A percentile compares a stretch with the other conserved stretches of the same genome.
phyloP scores from a whole-genome alignment of 2,329 filamentous ascomycete genomes.

The Lasiodiplodia sp. region DNA sequence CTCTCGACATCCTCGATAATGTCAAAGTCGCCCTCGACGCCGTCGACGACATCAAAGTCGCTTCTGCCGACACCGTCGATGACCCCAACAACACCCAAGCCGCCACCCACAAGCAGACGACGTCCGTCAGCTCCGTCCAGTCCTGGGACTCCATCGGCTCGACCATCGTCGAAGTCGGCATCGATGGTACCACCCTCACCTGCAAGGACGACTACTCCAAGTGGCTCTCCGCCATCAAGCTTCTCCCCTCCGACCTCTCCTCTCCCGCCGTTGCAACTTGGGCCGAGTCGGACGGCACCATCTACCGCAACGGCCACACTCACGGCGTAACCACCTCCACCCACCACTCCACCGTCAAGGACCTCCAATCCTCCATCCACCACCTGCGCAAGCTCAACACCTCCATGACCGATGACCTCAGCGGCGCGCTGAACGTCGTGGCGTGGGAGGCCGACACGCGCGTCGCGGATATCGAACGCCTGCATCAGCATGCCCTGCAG shows the following conservation, averaged over 20 bases:
- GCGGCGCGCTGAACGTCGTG: not conserved
- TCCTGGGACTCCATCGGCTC: not conserved
- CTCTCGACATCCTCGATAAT: no score
- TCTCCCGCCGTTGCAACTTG: not conserved
- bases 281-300: not conserved
- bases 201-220: not conserved
- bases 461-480: not conserved
- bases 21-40: no score
- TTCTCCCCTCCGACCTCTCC: not conserved
- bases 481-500: not conserved
- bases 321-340: not conserved
- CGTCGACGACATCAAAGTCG: no score
- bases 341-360: not conserved
- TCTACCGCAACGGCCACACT: conserved; percentile 1
- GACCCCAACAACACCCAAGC: no score
- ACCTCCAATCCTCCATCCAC: not conserved
- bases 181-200: not conserved
- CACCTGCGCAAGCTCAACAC: not conserved
- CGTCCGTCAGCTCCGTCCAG: not conserved
- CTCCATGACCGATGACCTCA: not conserved
- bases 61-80: no score
- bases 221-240: not conserved
- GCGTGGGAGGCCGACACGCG: no score
- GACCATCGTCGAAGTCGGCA: not conserved
- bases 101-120: no score